Evolutionary conservation across 257 asterid species (phyloP).

Genomic region (Lantana camara): DNA sequence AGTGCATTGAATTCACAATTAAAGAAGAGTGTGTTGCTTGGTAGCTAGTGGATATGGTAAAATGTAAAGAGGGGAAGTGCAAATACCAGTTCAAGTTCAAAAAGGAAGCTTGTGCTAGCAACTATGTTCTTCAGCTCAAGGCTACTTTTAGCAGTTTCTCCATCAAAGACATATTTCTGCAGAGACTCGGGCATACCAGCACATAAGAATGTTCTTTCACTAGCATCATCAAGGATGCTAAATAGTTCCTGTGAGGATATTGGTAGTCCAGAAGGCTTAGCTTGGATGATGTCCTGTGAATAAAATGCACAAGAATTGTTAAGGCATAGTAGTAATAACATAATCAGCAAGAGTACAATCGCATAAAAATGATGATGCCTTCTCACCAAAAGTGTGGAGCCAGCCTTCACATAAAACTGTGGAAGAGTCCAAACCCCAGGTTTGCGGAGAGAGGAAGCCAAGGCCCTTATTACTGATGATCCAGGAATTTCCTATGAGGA

Average conservation of each 20-base stretch:
- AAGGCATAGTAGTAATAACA: slow-evolving; percentile 19
- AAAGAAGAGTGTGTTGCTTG: slow-evolving; percentile 10
- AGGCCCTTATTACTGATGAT: slow-evolving; percentile 50
- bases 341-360: slow-evolving; percentile 20
- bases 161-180: slow-evolving; percentile 73
- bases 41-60: background rate
- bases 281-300: slow-evolving; percentile 82
- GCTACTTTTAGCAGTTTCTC: slow-evolving; percentile 63
- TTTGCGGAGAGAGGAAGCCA: slow-evolving; percentile 60
- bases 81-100: slow-evolving; percentile 86
- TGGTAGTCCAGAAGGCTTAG: slow-evolving; percentile 60
- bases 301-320: background rate
- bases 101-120: slow-evolving; percentile 78
- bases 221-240: slow-evolving; percentile 87
- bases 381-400: slow-evolving; percentile 72
- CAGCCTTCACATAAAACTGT: slow-evolving; percentile 70
- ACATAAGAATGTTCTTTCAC: slow-evolving; percentile 90
- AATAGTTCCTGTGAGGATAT: slow-evolving; percentile 77
- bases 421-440: slow-evolving; percentile 79
- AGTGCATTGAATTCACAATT: slow-evolving; percentile 15
- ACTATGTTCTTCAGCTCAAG: slow-evolving; percentile 80
- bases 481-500: slow-evolving; percentile 74
- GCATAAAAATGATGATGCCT: slow-evolving; percentile 22
- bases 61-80: slow-evolving; percentile 10
- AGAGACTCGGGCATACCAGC: slow-evolving; percentile 87